Evolutionary conservation across 1,284 basidiomycete species (phyloP).

Genomic region (Hemileia vastatrix): DNA sequence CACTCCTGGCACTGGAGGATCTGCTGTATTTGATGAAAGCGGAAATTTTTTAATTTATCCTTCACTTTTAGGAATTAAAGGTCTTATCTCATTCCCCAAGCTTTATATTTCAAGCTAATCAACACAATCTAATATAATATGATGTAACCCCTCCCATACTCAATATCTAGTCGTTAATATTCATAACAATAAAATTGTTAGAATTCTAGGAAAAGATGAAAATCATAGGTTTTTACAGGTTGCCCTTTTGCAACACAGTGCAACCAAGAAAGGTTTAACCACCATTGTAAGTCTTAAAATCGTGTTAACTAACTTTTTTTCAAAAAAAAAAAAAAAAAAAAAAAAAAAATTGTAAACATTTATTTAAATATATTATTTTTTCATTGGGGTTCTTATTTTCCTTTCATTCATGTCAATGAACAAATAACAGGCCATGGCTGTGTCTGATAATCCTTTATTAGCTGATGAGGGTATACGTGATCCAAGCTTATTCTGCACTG

Average conservation of each 20-base stretch:
- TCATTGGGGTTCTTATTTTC: too few species aligned
- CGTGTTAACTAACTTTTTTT: background rate
- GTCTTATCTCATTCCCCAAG: slow-evolving; percentile 46
- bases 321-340: background rate
- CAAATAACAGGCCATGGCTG: slow-evolving; percentile 80
- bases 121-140: background rate
- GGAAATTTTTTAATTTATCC: slow-evolving; percentile 89
- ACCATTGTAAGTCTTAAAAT: slow-evolving; percentile 56
- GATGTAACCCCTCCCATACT: background rate
- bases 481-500: slow-evolving; percentile 85
- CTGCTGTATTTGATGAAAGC: slow-evolving; percentile 92
- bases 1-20: slow-evolving; percentile 51
- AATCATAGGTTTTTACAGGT: slow-evolving; percentile 81
- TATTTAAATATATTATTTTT: too few species aligned
- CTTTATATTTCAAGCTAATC: slow-evolving; percentile 2
- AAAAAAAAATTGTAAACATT: too few species aligned
- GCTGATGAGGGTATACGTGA: slow-evolving; percentile 72
- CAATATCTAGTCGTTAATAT: slow-evolving; percentile 69
- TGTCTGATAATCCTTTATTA: slow-evolving; percentile 87
- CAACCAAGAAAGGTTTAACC: slow-evolving; percentile 70
- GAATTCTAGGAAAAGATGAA: slow-evolving; percentile 89
- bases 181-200: slow-evolving; percentile 82
- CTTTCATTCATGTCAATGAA: too few species aligned
- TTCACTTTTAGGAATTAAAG: slow-evolving; percentile 87
- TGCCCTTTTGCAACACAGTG: slow-evolving; percentile 82